These are phyloP conservation scores for Sphaerulina musiva DNA, from an alignment of 2,329 filamentous ascomycete species.

Conservation along the genomic window DNA sequence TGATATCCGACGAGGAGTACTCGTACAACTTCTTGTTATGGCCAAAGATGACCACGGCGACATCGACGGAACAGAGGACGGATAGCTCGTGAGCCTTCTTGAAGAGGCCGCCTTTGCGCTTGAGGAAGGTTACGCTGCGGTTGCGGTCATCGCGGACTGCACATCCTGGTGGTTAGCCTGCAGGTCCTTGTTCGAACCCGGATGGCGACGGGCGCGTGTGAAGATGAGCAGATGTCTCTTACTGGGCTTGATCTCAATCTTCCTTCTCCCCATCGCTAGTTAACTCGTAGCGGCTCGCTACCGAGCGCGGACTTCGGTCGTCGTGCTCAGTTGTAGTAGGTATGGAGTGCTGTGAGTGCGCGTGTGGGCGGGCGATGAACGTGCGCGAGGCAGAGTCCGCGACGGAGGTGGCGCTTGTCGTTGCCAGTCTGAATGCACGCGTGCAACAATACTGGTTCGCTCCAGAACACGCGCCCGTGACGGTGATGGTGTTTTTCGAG, in stretches of 20 bases:
- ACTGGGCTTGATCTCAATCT: conserved; percentile 91
- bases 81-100: conserved; percentile 99
- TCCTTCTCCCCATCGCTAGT: conserved; percentile 78
- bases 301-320: conserved; percentile 4
- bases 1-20: conserved; percentile 91
- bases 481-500: not conserved
- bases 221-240: not conserved
- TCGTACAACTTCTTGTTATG: conserved; percentile 99
- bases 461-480: not conserved
- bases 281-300: conserved; percentile 6
- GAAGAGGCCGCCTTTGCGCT: conserved; percentile 97
- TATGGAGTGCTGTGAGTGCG: not conserved
- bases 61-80: conserved; percentile 95
- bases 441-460: not conserved
- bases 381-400: not conserved
- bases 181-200: not conserved
- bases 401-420: not conserved
- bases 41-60: conserved; percentile 96
- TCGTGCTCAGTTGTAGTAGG: not conserved
- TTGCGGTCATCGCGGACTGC: conserved; percentile 25
- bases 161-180: not conserved
- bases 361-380: not conserved
- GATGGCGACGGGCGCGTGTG: not conserved
- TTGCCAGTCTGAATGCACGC: not conserved
- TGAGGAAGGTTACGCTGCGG: conserved; percentile 66